Base-by-base conservation (phyloP, 2,329 filamentous ascomycete genomes). In the Aspergillus sp. region DNA sequence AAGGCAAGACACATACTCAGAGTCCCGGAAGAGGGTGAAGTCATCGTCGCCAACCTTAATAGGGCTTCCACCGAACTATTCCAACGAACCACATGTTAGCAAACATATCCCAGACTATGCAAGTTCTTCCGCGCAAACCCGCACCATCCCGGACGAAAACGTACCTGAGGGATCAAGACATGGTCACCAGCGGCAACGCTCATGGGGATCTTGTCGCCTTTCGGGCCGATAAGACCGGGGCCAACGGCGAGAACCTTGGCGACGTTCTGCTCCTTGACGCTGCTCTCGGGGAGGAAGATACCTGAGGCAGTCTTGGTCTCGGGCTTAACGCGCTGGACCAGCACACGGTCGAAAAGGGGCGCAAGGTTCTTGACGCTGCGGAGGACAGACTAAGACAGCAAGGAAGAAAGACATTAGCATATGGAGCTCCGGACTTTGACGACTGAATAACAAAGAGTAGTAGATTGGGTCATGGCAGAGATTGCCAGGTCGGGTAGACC, bases 1-100 rank as follows among this genome's bases (percentile, higher is more conserved):
- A 35, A 8, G 7, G 33, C 10, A 29, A 32, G 30, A 40, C 44
- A 85, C 90, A 74, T 83, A 97, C 91, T 98, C 93, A 77, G 89
- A 86, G 74, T 98, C 93, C 64, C 93, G 82, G 85, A 95, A 98
- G 56, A 98, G 82, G 55, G 86, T 83, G 78, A 82, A 97, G 76
- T 98, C 93, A 59, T 97, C 89, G 62, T 98, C 91, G 59, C 91
- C 93, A 60, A 97, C 88, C 82, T 97, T 97, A 71, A 98, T 83
- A 55, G 91, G 85, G 66, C 85, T 93, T 55, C 93, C 93, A 64
- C 93, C 93, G 65, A 85, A 98, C 88, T 94, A 62, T 52, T 52
- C 26, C 41, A 41, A 27, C 41, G 19, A 19, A 19, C 19, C 19
- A 19, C 35, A 7, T 10, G 44, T 66, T 52, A 70, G 55, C 48